phyloP scores from a whole-genome alignment of 129 eudicot genomes.

The Artemisia tridentata region DNA sequence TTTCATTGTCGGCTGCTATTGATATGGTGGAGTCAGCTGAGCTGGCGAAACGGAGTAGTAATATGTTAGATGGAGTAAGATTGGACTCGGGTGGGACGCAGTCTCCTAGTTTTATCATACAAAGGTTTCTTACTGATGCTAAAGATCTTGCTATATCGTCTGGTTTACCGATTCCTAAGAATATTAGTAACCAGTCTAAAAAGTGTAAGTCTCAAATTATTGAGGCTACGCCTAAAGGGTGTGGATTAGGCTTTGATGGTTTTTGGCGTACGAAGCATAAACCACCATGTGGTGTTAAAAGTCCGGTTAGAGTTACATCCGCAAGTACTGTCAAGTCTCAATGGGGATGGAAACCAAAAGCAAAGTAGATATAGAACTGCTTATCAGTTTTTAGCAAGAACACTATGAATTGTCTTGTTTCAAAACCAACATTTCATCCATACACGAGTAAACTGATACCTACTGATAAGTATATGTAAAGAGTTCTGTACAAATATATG shows the following conservation, averaged over 20 bases:
- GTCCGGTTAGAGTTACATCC: slow-evolving; percentile 50
- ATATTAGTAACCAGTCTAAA: slow-evolving; percentile 5
- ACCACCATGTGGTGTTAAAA: slow-evolving; percentile 50
- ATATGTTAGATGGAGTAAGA: slow-evolving; percentile 17
- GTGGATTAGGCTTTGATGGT: slow-evolving; percentile 58
- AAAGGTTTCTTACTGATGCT: slow-evolving; percentile 77
- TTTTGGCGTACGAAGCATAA: slow-evolving; percentile 54
- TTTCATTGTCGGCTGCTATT: slow-evolving; percentile 63
- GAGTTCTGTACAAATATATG: slow-evolving; percentile 17
- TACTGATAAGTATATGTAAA: slow-evolving; percentile 1
- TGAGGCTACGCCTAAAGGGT: slow-evolving; percentile 44
- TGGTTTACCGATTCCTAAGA: slow-evolving; percentile 31
- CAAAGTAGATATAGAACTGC: slow-evolving; percentile 1
- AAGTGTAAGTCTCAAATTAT: slow-evolving; percentile 24
- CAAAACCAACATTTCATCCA: slow-evolving; percentile 6
- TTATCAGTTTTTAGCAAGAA: slow-evolving; percentile 7
- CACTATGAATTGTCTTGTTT: neutral
- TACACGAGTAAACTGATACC: neutral
- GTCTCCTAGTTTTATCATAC: slow-evolving; percentile 64
- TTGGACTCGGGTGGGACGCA: slow-evolving; percentile 28
- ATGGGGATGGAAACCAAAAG: slow-evolving; percentile 35
- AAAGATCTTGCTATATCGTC: slow-evolving; percentile 66
- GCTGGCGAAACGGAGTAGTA: slow-evolving; percentile 27
- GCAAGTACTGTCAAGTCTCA: slow-evolving; percentile 36
- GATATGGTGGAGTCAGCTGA: slow-evolving; percentile 45